A percentile compares a stretch with the other conserved stretches of the same genome.
These are phyloP conservation scores for Saussurea involucrata DNA, from an alignment of 129 eudicot genomes.

Conservation along the genomic window DNA sequence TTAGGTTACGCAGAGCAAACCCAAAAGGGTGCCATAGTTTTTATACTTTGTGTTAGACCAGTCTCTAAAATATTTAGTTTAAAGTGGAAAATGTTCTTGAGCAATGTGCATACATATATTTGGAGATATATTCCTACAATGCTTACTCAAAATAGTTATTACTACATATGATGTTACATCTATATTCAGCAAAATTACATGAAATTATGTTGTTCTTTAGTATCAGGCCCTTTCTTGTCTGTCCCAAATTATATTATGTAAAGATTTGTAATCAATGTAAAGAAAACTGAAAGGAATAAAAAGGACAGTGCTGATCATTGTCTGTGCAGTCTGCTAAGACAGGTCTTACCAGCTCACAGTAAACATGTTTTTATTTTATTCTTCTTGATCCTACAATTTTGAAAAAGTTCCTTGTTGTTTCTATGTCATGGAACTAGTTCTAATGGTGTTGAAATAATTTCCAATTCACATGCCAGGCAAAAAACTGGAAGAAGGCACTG, in stretches of 20 bases:
- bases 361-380: background rate
- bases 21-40: background rate
- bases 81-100: background rate
- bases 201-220: background rate
- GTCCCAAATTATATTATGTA: background rate
- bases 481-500: constrained; percentile 88
- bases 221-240: background rate
- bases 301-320: background rate
- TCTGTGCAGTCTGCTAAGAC: background rate
- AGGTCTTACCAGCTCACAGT: background rate
- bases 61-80: background rate
- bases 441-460: constrained; percentile 16
- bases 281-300: background rate
- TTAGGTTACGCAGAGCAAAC: background rate
- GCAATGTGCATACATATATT: background rate
- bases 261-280: background rate
- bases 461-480: constrained; percentile 48
- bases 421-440: constrained; percentile 6
- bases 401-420: background rate
- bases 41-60: background rate
- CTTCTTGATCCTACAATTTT: constrained; percentile 15
- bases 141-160: background rate
- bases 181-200: background rate
- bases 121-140: background rate
- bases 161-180: background rate